Percentiles rank a stretch among this genome's conserved stretches.
These are phyloP conservation scores for Blepharisma undulans DNA, from an alignment of 169 alveolate genomes.

Conservation along the genomic window DNA sequence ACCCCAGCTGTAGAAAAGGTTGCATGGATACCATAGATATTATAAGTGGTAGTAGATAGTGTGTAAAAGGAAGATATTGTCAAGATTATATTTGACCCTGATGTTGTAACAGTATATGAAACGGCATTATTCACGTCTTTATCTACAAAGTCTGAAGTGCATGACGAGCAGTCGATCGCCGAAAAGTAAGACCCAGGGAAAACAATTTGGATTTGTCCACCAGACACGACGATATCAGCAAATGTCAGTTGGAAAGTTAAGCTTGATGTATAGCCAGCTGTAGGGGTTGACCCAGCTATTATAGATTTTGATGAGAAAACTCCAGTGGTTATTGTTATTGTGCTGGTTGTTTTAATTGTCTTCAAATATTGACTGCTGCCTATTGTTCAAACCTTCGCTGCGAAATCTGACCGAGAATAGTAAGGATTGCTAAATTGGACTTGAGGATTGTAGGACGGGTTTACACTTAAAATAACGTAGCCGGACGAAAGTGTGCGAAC, in stretches of 20 bases:
- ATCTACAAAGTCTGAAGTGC: background rate
- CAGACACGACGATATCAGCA: background rate
- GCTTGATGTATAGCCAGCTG: background rate
- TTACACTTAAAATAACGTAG: background rate
- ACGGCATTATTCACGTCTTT: background rate
- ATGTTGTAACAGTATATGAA: background rate
- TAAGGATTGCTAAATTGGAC: background rate
- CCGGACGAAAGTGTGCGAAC: background rate
- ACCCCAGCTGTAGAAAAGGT: background rate
- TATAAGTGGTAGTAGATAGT: background rate
- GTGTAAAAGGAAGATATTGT: background rate
- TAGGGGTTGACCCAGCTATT: background rate
- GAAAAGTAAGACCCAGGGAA: background rate
- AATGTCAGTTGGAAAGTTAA: background rate
- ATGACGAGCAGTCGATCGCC: background rate
- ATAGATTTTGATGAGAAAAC: background rate
- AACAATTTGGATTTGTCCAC: background rate
- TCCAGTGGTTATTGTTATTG: background rate
- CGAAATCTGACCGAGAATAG: background rate
- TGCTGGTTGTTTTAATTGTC: background rate
- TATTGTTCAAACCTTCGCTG: background rate
- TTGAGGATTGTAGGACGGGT: background rate
- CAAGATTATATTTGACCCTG: background rate
- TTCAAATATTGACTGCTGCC: background rate
- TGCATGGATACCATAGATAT: background rate